Evolutionary conservation across 305 asterid genomes (phyloP), one percentile per base, ranked within the genome.

Genomic region (Withania somnifera): DNA sequence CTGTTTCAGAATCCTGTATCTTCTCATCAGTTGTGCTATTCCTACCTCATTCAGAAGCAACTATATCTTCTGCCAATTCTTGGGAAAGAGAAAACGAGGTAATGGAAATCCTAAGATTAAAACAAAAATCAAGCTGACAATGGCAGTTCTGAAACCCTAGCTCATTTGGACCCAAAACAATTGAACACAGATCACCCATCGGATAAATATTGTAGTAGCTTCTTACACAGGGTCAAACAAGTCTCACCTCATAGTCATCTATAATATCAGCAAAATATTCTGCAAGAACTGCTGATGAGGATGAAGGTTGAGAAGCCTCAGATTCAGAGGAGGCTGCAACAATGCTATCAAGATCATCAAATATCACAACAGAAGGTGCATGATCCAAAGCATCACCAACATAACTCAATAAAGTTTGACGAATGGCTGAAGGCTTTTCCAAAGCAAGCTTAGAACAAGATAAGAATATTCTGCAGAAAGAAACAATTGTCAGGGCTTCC

Each of bases 321-420:
- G 89, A 77, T 61, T 94, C 97, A 14, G 94, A 86, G 87, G 97
- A 87, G 82, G 97, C 88, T 50, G 93, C 85, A 82, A 94, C 82
- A 30, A 96, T 94, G 91, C 93, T 88, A 83, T 96, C 99, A 87
- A 96, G 93, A 92, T 96, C 99, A 89, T 96, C 99, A 88, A 96
- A 91, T 83, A 96, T 81, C 69, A 96, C 80, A 83, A 93, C 89
- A 61, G 99, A 94, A 83, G 99, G 99, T 42, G 98, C 92, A 89
- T 89, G 93, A 88, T 94, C 98, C 80, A 94, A 84, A 50, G 98
- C 99, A 87, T 94, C 97, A 57, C 97, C 84, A 76, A 93, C 88
- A 88, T 87, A 88, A 77, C 90, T 86, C 38, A 94, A 88, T 85
- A 96, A 88, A 61, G 88, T 87, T 87, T 90, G 94, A 81, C 90